These are phyloP conservation scores for Solanum virginianum DNA, from an alignment of 257 asterid genomes.

Conservation along the genomic window DNA sequence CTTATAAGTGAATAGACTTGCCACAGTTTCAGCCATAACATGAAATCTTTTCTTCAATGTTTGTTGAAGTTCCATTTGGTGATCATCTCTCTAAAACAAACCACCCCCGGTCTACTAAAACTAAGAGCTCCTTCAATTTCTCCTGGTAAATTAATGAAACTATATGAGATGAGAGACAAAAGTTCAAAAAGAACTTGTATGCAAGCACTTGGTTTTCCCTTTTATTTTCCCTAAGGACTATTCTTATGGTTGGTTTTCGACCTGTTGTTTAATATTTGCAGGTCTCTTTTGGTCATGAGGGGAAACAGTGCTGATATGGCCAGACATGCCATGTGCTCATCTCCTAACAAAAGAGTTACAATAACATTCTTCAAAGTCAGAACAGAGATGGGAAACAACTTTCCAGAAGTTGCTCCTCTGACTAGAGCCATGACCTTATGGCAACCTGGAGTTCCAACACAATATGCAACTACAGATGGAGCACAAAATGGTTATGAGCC, in stretches of 20 bases:
- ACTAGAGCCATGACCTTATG: constrained; percentile 54
- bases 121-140: too few relatives aligned
- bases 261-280: constrained; percentile 12
- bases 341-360: constrained; percentile 72
- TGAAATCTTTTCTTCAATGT: neutral
- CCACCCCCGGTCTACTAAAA: neutral
- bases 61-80: neutral
- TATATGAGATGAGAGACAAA: neutral
- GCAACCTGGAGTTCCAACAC: constrained; percentile 57
- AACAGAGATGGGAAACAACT: constrained; percentile 21
- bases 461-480: constrained; percentile 25
- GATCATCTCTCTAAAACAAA: neutral
- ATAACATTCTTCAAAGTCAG: constrained; percentile 76
- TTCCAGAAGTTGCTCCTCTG: constrained; percentile 17
- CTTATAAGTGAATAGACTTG: neutral
- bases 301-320: constrained; percentile 87
- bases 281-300: constrained; percentile 89
- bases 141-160: neutral
- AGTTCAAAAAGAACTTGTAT: neutral
- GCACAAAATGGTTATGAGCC: constrained; percentile 18
- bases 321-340: constrained; percentile 89
- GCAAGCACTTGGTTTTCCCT: neutral
- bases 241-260: neutral
- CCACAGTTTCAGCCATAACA: neutral
- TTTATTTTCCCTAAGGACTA: neutral